Percentiles rank a stretch among this genome's conserved stretches.
Evolutionary conservation across 495 filamentous ascomycete genomes (phyloP).

Genomic region (Durotheca rogersii): DNA sequence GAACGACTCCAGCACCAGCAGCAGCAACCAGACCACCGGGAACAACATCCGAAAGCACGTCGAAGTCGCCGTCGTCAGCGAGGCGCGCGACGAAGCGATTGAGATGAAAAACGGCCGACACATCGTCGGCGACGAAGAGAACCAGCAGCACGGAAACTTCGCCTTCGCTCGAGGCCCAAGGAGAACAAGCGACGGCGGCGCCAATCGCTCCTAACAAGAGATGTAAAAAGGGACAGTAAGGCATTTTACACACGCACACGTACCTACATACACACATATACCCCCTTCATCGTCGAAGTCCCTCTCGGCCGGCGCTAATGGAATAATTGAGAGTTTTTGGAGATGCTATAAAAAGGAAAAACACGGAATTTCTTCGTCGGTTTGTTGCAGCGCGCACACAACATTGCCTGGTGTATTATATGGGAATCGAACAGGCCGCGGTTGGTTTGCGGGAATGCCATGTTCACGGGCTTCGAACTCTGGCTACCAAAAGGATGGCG

Average conservation of each 20-base stretch:
- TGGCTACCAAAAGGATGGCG: conserved; percentile 14
- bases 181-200: conserved; percentile 24
- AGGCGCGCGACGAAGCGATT: conserved; percentile 14
- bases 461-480: conserved; percentile 18
- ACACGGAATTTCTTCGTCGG: conserved; percentile 2
- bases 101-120: neutral
- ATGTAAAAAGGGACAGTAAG: conserved; percentile 10
- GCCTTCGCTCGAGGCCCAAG: conserved; percentile 23
- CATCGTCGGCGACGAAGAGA: conserved; percentile 23
- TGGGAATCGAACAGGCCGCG: conserved; percentile 5
- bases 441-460: conserved; percentile 3
- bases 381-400: neutral
- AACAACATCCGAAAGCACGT: conserved; percentile 29
- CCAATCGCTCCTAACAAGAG: conserved; percentile 13
- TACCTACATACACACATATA: conserved; percentile 4
- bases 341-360: conserved; percentile 15
- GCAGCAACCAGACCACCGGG: conserved; percentile 8
- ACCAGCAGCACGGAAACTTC: conserved; percentile 28
- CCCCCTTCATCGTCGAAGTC: conserved; percentile 12
- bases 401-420: conserved; percentile 10
- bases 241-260: no score
- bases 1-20: conserved; percentile 26
- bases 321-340: conserved; percentile 10
- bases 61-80: conserved; percentile 28
- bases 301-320: conserved; percentile 17